Base-by-base conservation (phyloP, 2,329 filamentous ascomycete species). In the Volutella citrinella region DNA sequence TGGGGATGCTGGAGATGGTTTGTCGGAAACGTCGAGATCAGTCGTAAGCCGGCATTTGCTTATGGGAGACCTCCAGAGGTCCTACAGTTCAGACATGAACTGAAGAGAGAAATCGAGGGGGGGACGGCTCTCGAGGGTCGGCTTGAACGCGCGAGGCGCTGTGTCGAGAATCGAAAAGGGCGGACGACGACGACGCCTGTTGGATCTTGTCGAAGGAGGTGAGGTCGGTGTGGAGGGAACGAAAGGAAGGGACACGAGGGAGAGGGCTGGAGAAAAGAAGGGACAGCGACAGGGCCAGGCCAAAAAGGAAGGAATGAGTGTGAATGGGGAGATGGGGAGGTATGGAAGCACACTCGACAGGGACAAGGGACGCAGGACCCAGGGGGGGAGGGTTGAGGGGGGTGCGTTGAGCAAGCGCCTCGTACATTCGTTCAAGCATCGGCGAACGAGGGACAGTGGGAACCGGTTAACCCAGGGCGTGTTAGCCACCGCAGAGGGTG, bases 261-360 rank as follows among this genome's bases (percentile, higher is more conserved):
- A 49, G 49, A 51, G 42, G 54, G 49, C 42, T 51, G 46, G 42
- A 45, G 45, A 51, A 52, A 49, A 42, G 52, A 53, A 55, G 45
- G 52, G 48, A 49, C 49, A 49, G 50, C 48, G 42, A 50, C 50
- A 52, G 45, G 50, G 50, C 46, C 47, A 53, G 40, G 48, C 41
- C 46, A 36, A 40, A 49, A 51, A 45, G 45, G 47, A 55, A 51
- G 40, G 52, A 53, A 58, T 53, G 50, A 54, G 50, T 40, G 45
- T 48, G 45, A 53, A 53, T 54, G 50, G 45, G 50, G 50, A 52
- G 48, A 52, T 49, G 44, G 46, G 42, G n/a, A 49, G 48, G 33
- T 31, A 53, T 50, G 53, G 55, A 57, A 56, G 56, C 56, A 58
- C 20, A 22, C 9, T 9, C 53, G 51, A 57, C 53, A 58, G 48